phyloP scores from a whole-genome alignment of 805 yeast genomes.

The Lachancea cidri region DNA sequence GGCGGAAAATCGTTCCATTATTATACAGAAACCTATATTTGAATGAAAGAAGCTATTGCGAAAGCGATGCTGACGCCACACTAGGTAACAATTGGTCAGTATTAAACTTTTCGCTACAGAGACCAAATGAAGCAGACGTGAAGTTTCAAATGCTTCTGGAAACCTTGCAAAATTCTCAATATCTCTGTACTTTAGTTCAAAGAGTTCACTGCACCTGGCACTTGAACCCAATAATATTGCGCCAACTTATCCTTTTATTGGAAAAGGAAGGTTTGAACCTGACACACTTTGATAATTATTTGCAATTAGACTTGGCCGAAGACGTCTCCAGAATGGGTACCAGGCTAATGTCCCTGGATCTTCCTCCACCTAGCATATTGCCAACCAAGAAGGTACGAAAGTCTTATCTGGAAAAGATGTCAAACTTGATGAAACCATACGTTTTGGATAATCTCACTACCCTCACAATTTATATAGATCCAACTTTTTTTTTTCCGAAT shows the following conservation, averaged over 20 bases:
- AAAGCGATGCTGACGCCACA: slow-evolving; percentile 22
- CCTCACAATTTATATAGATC: slow-evolving; percentile 26
- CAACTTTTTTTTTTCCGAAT: slow-evolving; percentile 21
- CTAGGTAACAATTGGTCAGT: slow-evolving; percentile 28
- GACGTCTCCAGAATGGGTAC: slow-evolving; percentile 12
- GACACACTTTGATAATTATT: slow-evolving; percentile 21
- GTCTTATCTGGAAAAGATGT: slow-evolving; percentile 4
- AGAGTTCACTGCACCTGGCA: slow-evolving; percentile 31
- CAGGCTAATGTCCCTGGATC: slow-evolving; percentile 18
- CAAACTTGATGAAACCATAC: slow-evolving; percentile 7
- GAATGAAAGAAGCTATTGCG: slow-evolving; percentile 22
- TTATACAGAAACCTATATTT: slow-evolving; percentile 24
- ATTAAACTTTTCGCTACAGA: slow-evolving; percentile 12
- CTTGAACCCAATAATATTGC: slow-evolving; percentile 15
- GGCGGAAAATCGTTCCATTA: slow-evolving; percentile 14
- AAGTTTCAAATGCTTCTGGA: slow-evolving; percentile 21
- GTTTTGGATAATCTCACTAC: slow-evolving; percentile 18
- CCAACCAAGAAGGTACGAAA: slow-evolving; percentile 12
- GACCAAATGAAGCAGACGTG: slow-evolving; percentile 6
- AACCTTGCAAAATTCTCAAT: slow-evolving; percentile 17
- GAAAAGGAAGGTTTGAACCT: slow-evolving; percentile 16
- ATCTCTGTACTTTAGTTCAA: slow-evolving; percentile 19
- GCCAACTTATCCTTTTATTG: slow-evolving; percentile 15
- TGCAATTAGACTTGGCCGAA: slow-evolving; percentile 16
- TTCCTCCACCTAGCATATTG: slow-evolving; percentile 23